Conservation (phyloP, 2,329 filamentous ascomycete species). For the Pseudopyrenochaeta lycopersici region DNA sequence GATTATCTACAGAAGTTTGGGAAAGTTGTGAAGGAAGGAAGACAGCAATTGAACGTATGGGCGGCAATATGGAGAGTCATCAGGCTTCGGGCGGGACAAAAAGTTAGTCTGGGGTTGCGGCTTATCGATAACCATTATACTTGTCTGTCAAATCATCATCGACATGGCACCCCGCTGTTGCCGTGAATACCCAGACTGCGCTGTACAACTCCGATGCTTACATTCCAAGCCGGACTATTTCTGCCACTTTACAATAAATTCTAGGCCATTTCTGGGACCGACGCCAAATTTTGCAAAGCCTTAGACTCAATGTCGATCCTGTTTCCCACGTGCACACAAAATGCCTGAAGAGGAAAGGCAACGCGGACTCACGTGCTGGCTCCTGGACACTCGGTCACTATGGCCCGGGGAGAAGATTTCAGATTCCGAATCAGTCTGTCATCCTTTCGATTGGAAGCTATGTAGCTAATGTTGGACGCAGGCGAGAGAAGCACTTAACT, state of each 20-base stretch:
- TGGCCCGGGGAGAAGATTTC: conserved; percentile 58
- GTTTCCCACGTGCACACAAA: conserved; percentile 4
- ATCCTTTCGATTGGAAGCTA: not conserved
- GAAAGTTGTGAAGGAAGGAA: conserved; percentile 12
- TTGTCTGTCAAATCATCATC: conserved; percentile 2
- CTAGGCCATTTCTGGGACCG: not conserved
- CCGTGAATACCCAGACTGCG: conserved; percentile 25
- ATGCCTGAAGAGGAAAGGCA: conserved; percentile 23
- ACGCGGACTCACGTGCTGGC: conserved; percentile 55
- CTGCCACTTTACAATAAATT: not conserved
- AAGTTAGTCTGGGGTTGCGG: not conserved
- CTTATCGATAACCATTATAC: conserved; percentile 22
- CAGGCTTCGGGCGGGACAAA: not conserved
- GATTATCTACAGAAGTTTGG: not conserved
- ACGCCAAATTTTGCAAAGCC: not conserved
- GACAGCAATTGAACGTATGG: not conserved
- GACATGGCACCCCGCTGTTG: conserved; percentile 16
- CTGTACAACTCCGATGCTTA: not conserved
- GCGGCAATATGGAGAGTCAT: conserved; percentile 4
- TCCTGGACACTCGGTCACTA: conserved; percentile 58
- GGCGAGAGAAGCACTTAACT: conserved; percentile 54
- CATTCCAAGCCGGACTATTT: not conserved
- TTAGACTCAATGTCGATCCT: not conserved
- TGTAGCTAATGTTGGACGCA: conserved; percentile 19
- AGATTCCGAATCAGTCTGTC: conserved; percentile 22